phyloP scores from a whole-genome alignment of 2,329 filamentous ascomycete genomes.

The Emericellopsis cladophorae region DNA sequence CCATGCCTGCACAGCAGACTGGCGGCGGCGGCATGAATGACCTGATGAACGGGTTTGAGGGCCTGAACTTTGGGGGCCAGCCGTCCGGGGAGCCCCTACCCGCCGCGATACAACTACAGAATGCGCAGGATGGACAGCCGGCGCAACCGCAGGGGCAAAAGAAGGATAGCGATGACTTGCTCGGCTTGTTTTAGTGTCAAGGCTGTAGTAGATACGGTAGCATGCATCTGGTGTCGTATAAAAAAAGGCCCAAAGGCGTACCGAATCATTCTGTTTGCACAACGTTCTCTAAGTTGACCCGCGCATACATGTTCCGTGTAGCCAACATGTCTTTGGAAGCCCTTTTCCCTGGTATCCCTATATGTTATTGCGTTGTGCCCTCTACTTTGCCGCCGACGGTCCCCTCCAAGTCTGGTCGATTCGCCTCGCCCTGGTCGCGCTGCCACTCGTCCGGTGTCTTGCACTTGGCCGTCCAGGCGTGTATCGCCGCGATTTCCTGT shows the following conservation, averaged over 20 bases:
- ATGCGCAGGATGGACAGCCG: slow-evolving; percentile 13
- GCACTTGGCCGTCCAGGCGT: slow-evolving; percentile 92
- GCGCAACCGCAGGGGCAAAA: slow-evolving; percentile 27
- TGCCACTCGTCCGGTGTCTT: slow-evolving; percentile 86
- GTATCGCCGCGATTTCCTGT: slow-evolving; percentile 78
- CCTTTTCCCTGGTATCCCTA: not conserved
- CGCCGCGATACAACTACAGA: slow-evolving; percentile 42
- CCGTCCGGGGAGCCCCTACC: slow-evolving; percentile 47
- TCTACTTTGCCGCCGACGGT: slow-evolving; percentile 30
- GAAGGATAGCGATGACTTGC: slow-evolving; percentile 49
- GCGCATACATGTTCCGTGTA: too few species aligned
- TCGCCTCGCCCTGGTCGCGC: slow-evolving; percentile 35
- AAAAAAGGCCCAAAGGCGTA: not conserved
- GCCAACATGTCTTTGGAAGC: too few species aligned
- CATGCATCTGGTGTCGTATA: not conserved
- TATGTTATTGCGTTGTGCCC: slow-evolving; percentile 9
- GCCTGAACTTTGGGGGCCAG: slow-evolving; percentile 58
- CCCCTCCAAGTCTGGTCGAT: slow-evolving; percentile 27
- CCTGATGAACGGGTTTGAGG: slow-evolving; percentile 79
- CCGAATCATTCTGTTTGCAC: too few species aligned
- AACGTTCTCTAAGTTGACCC: too few species aligned
- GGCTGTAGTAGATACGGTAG: not conserved
- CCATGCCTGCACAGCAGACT: slow-evolving; percentile 21
- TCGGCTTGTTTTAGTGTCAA: slow-evolving; percentile 23
- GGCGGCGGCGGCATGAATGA: slow-evolving; percentile 61